Evolutionary conservation across 1,284 basidiomycete genomes (phyloP), one percentile per base, ranked within the genome.

Genomic region (Boletus semigastroideus): DNA sequence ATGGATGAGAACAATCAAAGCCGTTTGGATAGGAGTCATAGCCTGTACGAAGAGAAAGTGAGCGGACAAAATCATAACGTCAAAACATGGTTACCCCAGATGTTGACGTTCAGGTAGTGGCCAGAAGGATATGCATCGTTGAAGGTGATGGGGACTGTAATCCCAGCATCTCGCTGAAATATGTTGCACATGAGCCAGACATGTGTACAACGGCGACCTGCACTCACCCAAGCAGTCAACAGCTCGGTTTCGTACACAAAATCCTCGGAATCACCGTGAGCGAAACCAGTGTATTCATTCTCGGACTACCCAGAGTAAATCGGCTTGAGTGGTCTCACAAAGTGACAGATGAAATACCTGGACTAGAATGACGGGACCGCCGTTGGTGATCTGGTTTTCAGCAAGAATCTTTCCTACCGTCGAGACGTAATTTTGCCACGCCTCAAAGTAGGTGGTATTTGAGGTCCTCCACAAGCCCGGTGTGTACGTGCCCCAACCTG

Each of bases 21-120:
- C 78, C 78, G 51, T 79, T 78, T 6, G 77, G 77, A 54, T 80
- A 80, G n/a, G 76, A 75, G 52, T 79, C 77, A 39, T 78, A 78
- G 39, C 71, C 69, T 64, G 42, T 19, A 48, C 12, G 36, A 37
- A 36, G 13, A 34, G 5, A 28, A 43, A 28, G 28, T 49, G 17
- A 52, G 51, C 34, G 19, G 14, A 22, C 12, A 38, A 27, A 25
- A 44, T 19, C 3, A 39, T 14, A 16, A 31, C 20, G 11, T 44
- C 27, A 31, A 40, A n/a, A 41, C 7, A 28, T 13, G 40, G 56
- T 16, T 50, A 73, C 78, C 78, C 61, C 75, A 79, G 19, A 79
- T 67, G 54, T 79, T 65, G 31, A 78, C 76, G 30, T 63, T 67
- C 19, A 69, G 66, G 49, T 70, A 78, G 60, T 78, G 74, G 12